A percentile compares a stretch with the other conserved stretches of the same genome.
Evolutionary conservation across 495 filamentous ascomycete genomes (phyloP).

Genomic region (Astrothelium subdiscretum): DNA sequence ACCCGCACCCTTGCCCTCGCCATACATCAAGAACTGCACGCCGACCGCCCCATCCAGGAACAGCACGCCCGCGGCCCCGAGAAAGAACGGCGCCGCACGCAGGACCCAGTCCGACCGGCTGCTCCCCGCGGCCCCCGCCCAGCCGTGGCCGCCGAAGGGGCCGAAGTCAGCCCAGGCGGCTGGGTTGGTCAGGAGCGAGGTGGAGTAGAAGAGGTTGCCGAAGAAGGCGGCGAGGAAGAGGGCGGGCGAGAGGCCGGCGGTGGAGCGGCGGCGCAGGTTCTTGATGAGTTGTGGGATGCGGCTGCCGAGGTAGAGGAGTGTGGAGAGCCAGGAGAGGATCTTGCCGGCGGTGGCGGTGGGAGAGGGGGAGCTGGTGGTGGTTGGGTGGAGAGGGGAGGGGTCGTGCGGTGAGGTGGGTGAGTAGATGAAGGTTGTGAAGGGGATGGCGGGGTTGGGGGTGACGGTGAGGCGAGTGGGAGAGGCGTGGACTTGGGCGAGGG

Average conservation of each 20-base stretch:
- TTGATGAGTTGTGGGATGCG: slow-evolving; percentile 62
- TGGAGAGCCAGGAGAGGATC: slow-evolving; percentile 54
- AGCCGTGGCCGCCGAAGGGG: slow-evolving; percentile 55
- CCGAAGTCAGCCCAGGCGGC: slow-evolving; percentile 51
- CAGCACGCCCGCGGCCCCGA: slow-evolving; percentile 60
- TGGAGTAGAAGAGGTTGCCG: slow-evolving; percentile 63
- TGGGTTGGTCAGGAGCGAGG: slow-evolving; percentile 55
- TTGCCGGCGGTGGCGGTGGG: slow-evolving; percentile 40
- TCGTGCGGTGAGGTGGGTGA: slow-evolving; percentile 15
- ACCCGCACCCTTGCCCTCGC: slow-evolving; percentile 26
- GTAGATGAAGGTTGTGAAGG: slow-evolving; percentile 21
- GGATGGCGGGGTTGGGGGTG: slow-evolving; percentile 6
- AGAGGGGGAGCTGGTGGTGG: slow-evolving; percentile 12
- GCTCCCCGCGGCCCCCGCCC: slow-evolving; percentile 51
- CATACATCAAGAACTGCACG: slow-evolving; percentile 53
- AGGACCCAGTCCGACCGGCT: slow-evolving; percentile 45
- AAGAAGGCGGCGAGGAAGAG: slow-evolving; percentile 63
- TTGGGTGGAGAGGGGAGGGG: slow-evolving; percentile 10
- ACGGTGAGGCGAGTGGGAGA: neutral
- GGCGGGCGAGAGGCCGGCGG: slow-evolving; percentile 53
- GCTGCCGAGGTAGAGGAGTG: slow-evolving; percentile 55
- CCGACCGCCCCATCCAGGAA: slow-evolving; percentile 54
- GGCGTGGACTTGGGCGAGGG: slow-evolving; percentile 17
- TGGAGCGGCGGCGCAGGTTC: slow-evolving; percentile 55
- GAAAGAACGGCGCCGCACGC: slow-evolving; percentile 54